Base-by-base conservation (phyloP, 306 rosid species). In the Chamaecrista fasciculata region DNA sequence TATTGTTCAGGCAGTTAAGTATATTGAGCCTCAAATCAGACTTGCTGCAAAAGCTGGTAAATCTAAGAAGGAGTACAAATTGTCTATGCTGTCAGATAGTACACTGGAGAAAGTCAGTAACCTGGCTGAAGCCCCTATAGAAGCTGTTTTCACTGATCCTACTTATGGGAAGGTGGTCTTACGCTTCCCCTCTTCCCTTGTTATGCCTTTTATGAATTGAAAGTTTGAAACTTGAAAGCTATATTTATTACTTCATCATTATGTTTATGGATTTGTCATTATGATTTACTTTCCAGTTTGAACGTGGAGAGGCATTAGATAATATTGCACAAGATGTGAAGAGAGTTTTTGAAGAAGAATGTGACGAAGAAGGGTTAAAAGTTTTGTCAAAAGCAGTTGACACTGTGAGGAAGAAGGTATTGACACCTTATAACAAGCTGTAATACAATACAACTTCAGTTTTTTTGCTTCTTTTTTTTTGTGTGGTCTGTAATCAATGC, bases 241-340 rank as follows among this genome's bases (percentile, higher is more conserved):
- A 16, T 58, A 15, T 26, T 26, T 3, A 28, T 65, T 46, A 20
- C 33, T 53, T 20, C 2, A 42, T 56, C 36, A 10, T 67, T 39
- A 16, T 68, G 66, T 62, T 62, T 62, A 20, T 67, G 39, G 12
- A 34, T 59, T 39, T 67, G 40, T 34, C 40, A 29, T 66, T 78
- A 61, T 48, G 15, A 58, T 67, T 81, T 50, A 63, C 44, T 39
- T 81, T 16, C 73, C 73, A 94, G 98, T 90, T 91, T 85, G 96
- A 91, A 81, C 98, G 97, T 44, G 98, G 98, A 60, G 89, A 88
- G 82, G 98, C 97, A 62, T 79, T 94, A 64, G 97, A 94, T 2
- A 86, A 87, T 61, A 94, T 94, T 72, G 21, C 88, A 16, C 86
- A 86, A 79, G 96, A 88, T 74, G 98, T 90, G 31, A 86, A 60